Conservation (phyloP, 306 rosid species). For the Parietaria judaica region DNA sequence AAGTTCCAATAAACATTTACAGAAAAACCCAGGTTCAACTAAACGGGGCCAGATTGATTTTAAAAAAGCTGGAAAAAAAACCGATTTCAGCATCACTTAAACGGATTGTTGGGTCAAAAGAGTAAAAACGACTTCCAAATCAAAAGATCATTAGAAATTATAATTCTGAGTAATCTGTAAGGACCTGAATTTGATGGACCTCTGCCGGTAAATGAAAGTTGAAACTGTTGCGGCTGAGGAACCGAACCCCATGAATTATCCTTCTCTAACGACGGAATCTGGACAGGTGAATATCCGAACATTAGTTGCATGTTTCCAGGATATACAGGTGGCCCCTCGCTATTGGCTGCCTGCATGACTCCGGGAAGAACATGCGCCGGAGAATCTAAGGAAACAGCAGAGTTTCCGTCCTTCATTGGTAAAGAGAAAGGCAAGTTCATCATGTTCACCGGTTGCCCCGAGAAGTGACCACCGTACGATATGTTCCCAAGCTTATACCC, state of each 20-base stretch:
- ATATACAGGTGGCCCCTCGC: conserved; percentile 42
- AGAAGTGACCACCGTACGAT: conserved; percentile 41
- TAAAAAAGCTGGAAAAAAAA: too few species aligned
- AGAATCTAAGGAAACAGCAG: conserved; percentile 36
- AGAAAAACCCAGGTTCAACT: too few species aligned
- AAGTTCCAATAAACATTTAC: too few species aligned
- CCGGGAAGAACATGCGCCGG: conserved; percentile 44
- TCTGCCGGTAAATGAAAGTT: conserved; percentile 48
- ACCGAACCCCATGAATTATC: conserved; percentile 70
- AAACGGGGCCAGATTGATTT: too few species aligned
- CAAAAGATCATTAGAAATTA: not conserved
- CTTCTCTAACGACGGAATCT: conserved; percentile 71
- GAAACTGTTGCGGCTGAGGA: conserved; percentile 71
- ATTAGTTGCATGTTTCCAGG: conserved; percentile 59
- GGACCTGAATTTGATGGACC: conserved; percentile 60
- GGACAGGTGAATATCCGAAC: conserved; percentile 76
- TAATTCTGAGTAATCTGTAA: not conserved
- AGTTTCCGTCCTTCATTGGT: conserved; percentile 43
- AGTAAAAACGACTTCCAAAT: not conserved
- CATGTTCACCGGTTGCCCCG: conserved; percentile 55
- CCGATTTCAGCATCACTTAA: too few species aligned
- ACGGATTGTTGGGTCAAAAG: too few species aligned
- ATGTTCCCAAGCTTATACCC: conserved; percentile 55
- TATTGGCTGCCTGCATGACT: conserved; percentile 56
- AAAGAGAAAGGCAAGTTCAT: conserved; percentile 51